Evolutionary conservation across 768 basidiomycete genomes (phyloP).

Genomic region (Auriscalpium vulgare): DNA sequence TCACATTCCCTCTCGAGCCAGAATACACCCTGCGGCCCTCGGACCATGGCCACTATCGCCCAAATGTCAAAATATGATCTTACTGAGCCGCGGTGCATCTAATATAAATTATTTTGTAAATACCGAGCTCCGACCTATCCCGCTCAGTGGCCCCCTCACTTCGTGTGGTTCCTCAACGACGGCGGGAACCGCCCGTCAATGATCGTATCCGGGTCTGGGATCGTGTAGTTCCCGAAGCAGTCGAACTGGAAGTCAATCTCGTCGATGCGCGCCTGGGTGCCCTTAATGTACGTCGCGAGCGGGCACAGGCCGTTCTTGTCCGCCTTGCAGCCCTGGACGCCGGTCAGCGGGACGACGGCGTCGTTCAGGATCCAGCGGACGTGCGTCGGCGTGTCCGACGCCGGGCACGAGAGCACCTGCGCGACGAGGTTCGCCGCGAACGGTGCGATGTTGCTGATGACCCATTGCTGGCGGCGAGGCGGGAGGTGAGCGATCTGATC

Average conservation of each 20-base stretch:
- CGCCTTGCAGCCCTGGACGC: conserved; percentile 32
- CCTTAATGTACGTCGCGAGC: conserved; percentile 30
- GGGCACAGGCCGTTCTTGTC: conserved; percentile 36
- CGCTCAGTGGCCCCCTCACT: background rate
- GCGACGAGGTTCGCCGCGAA: conserved; percentile 42
- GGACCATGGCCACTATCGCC: too few species aligned
- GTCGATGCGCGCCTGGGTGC: conserved; percentile 29
- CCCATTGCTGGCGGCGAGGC: conserved; percentile 18
- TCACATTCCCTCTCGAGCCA: too few species aligned
- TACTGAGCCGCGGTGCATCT: too few species aligned
- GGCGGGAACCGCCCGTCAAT: conserved; percentile 23
- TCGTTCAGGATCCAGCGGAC: conserved; percentile 44
- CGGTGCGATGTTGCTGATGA: conserved; percentile 34
- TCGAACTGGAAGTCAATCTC: conserved; percentile 35
- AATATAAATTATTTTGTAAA: too few species aligned
- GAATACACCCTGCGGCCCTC: too few species aligned
- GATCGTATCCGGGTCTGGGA: conserved; percentile 33
- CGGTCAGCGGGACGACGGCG: conserved; percentile 37
- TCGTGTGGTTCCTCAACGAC: background rate
- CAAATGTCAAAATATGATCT: too few species aligned
- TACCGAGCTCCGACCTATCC: too few species aligned
- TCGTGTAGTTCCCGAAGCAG: conserved; percentile 39
- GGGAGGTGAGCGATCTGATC: background rate
- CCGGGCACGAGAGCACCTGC: conserved; percentile 36
- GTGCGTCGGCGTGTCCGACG: conserved; percentile 18